A percentile compares a stretch with the other conserved stretches of the same genome.
Conservation (phyloP, 2,329 filamentous ascomycete species). For the Phaeosphaeriaceae sp. region DNA sequence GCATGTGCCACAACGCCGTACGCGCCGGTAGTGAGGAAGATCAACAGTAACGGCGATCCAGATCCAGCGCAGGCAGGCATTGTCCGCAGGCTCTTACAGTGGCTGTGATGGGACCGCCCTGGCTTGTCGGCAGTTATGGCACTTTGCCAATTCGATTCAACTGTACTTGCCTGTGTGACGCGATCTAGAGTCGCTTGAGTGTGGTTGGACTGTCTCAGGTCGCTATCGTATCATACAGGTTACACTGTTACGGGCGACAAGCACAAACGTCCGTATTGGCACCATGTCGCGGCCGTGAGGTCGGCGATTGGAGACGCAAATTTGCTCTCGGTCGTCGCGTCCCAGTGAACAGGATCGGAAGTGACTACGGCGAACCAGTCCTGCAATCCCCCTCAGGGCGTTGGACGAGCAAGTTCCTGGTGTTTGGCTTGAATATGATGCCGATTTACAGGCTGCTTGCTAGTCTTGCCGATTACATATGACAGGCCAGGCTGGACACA, state of each 20-base stretch:
- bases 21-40: conserved; percentile 28
- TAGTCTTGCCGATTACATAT: not conserved
- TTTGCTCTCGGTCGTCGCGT: conserved; percentile 4
- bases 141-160: conserved; percentile 18
- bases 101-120: conserved; percentile 28
- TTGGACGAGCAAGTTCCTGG: conserved; percentile 8
- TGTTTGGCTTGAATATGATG: not conserved
- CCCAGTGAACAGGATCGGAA: not conserved
- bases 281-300: not conserved
- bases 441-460: conserved; percentile 19
- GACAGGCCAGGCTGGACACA: not conserved
- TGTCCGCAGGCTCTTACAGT: conserved; percentile 19
- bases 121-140: conserved; percentile 24
- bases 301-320: not conserved
- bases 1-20: conserved; percentile 27
- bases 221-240: conserved; percentile 22
- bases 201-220: conserved; percentile 34
- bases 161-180: conserved; percentile 26
- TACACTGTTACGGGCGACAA: conserved; percentile 29
- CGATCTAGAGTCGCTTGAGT: conserved; percentile 11
- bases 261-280: conserved; percentile 24
- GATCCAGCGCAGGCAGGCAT: conserved; percentile 24
- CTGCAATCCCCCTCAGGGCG: conserved; percentile 7
- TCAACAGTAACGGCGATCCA: conserved; percentile 32
- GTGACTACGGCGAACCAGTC: not conserved